Evolutionary conservation across 345 rosid species (phyloP).

Genomic region (Salix exigua): DNA sequence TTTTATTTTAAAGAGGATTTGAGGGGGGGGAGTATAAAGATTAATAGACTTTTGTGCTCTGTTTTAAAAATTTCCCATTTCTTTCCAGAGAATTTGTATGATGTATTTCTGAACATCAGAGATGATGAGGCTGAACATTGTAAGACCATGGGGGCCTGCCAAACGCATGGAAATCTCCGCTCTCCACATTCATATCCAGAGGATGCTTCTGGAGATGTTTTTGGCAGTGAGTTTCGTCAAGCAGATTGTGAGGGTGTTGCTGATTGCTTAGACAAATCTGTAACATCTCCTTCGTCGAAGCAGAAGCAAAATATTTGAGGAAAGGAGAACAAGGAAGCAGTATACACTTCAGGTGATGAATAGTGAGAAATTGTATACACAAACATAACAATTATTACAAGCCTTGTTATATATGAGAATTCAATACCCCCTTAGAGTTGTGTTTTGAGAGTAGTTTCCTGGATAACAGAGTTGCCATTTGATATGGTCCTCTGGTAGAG

Average conservation of each 20-base stretch:
- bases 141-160: constrained; percentile 94
- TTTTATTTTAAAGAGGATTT: neutral
- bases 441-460: neutral
- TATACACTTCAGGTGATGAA: neutral
- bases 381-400: neutral
- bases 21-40: neutral
- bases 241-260: constrained; percentile 82
- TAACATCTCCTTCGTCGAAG: constrained; percentile 25
- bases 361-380: neutral
- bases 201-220: constrained; percentile 33
- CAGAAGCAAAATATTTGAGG: constrained; percentile 3
- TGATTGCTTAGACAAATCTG: constrained; percentile 73
- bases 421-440: neutral
- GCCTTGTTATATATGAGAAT: neutral
- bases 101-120: constrained; percentile 82
- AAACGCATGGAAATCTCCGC: constrained; percentile 72
- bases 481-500: neutral
- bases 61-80: neutral
- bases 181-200: constrained; percentile 76
- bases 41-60: neutral
- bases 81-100: constrained; percentile 74
- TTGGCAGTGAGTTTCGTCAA: constrained; percentile 46
- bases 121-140: constrained; percentile 98
- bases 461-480: neutral
- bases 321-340: neutral